Evolutionary conservation across 108 stramenopile genomes (phyloP).

Genomic region (Phaeodactylum tricornutum): DNA sequence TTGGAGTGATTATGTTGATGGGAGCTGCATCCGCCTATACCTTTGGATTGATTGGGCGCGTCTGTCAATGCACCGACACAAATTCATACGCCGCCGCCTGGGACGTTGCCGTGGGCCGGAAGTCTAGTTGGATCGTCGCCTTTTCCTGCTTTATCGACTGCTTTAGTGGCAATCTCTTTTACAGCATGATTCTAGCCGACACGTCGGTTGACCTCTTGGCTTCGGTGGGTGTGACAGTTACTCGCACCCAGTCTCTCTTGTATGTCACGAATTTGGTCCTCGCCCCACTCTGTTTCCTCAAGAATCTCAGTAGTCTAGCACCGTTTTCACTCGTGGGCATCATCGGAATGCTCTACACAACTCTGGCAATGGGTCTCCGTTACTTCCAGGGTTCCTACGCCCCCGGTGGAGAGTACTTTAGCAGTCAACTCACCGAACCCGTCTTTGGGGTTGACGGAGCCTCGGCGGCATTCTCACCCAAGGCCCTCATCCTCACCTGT

Average conservation of each 20-base stretch:
- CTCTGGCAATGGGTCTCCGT: constrained; percentile 66
- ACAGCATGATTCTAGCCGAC: constrained; percentile 95
- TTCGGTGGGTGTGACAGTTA: constrained; percentile 53
- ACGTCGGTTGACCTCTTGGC: constrained; percentile 57
- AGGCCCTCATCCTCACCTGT: constrained; percentile 77
- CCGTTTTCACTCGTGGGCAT: constrained; percentile 85
- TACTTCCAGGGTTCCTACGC: constrained; percentile 74
- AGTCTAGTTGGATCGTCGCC: constrained; percentile 69
- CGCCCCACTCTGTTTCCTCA: constrained; percentile 87
- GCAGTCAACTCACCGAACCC: constrained; percentile 48
- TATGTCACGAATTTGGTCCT: constrained; percentile 73
- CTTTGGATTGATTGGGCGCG: constrained; percentile 84
- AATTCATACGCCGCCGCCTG: constrained; percentile 87
- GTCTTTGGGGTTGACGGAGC: constrained; percentile 63
- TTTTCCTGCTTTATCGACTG: constrained; percentile 82
- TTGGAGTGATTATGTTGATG: constrained; percentile 58
- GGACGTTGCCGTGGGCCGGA: constrained; percentile 70
- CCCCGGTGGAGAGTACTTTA: constrained; percentile 53
- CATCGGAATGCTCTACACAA: constrained; percentile 85
- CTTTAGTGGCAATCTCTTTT: constrained; percentile 77
- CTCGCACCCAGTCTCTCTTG: constrained; percentile 47
- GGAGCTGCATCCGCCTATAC: constrained; percentile 84
- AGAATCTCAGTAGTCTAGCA: constrained; percentile 73
- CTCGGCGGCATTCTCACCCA: constrained; percentile 59
- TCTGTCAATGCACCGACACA: constrained; percentile 72